These are phyloP conservation scores for Penicillium corylophilum DNA, from an alignment of 2,329 filamentous ascomycete species.

Conservation along the genomic window DNA sequence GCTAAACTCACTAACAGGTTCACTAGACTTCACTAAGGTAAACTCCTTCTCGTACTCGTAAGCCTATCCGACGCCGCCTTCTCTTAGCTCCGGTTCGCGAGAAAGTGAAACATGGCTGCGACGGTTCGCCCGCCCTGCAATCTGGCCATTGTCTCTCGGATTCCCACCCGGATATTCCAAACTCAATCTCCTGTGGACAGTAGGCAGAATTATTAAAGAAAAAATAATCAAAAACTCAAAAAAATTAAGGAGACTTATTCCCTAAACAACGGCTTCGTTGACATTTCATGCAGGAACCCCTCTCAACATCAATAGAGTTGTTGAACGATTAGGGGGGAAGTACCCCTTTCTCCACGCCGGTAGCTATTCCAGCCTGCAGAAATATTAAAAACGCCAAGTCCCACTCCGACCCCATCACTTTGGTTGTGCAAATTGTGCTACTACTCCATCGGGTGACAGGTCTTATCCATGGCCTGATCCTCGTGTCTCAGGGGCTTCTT, in stretches of 20 bases:
- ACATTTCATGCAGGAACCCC: slow-evolving; percentile 9
- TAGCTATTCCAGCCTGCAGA: slow-evolving; percentile 12
- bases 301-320: slow-evolving; percentile 18
- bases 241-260: background rate
- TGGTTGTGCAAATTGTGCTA: background rate
- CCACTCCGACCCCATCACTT: background rate
- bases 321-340: slow-evolving; percentile 16
- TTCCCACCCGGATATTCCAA: background rate
- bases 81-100: slow-evolving; percentile 2
- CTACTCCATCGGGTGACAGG: background rate
- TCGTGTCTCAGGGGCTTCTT: background rate
- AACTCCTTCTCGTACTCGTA: background rate
- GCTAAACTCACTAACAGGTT: background rate
- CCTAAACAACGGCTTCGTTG: background rate
- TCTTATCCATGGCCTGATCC: background rate
- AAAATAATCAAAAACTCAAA: background rate
- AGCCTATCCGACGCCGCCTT: slow-evolving; percentile 3
- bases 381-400: background rate
- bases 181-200: slow-evolving; percentile 3
- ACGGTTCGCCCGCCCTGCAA: slow-evolving; percentile 11
- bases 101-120: slow-evolving; percentile 30
- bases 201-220: background rate
- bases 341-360: slow-evolving; percentile 17
- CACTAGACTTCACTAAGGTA: slow-evolving; percentile 8
- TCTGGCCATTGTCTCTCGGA: background rate